Evolutionary conservation across 2,329 filamentous ascomycete genomes (phyloP).

Genomic region (Fusarium sp.): DNA sequence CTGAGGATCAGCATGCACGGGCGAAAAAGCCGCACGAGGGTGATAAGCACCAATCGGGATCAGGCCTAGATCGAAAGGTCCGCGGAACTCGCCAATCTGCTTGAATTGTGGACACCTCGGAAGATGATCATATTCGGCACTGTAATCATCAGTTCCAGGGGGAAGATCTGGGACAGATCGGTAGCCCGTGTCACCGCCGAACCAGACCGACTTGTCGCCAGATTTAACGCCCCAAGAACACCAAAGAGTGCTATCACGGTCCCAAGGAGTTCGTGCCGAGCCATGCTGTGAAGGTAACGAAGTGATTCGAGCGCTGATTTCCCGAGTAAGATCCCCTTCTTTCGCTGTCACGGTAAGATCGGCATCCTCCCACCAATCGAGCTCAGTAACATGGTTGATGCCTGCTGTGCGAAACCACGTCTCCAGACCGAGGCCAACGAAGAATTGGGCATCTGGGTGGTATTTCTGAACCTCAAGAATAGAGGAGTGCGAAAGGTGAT

Average conservation of each 20-base stretch:
- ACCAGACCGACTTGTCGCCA: conserved; percentile 83
- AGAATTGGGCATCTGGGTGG: conserved; percentile 86
- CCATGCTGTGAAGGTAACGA: conserved; percentile 85
- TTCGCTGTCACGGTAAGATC: conserved; percentile 71
- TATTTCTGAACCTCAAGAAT: conserved; percentile 76
- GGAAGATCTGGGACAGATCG: conserved; percentile 77
- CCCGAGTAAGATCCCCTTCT: conserved; percentile 48
- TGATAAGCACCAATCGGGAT: conserved; percentile 94
- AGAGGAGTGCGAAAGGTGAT: conserved; percentile 85
- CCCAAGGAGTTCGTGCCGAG: conserved; percentile 75
- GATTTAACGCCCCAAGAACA: conserved; percentile 85
- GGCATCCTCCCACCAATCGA: conserved; percentile 95
- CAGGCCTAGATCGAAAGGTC: conserved; percentile 90
- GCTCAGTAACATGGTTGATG: conserved; percentile 82
- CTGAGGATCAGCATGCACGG: conserved; percentile 87
- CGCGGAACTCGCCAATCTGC: conserved; percentile 82
- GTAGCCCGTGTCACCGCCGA: conserved; percentile 93
- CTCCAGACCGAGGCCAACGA: conserved; percentile 86
- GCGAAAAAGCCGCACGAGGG: conserved; percentile 78
- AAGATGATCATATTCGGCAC: conserved; percentile 71
- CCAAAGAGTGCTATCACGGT: conserved; percentile 85
- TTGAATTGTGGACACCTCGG: conserved; percentile 87
- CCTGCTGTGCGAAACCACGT: conserved; percentile 81
- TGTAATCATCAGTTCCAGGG: conserved; percentile 76
- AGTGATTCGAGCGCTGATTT: conserved; percentile 80